Percentiles rank a stretch among this genome's conserved stretches.
phyloP scores from a whole-genome alignment of 225 moss, liverwort and hornwort genomes.

The Bryoerythrophyllum caledonicum region DNA sequence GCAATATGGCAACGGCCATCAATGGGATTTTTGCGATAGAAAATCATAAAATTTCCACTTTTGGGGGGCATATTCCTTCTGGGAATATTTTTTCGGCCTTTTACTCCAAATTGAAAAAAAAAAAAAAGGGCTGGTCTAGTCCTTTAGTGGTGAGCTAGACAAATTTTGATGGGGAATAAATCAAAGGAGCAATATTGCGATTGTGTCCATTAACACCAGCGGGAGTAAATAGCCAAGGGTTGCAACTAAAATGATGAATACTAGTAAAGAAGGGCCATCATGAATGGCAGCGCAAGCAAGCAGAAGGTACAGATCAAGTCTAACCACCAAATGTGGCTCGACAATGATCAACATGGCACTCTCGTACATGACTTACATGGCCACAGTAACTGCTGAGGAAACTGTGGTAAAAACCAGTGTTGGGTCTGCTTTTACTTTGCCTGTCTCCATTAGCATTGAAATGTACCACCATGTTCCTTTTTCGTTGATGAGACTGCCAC shows the following conservation, averaged over 20 bases:
- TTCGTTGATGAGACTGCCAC: not conserved
- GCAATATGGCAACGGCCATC: no score
- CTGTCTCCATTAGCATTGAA: not conserved
- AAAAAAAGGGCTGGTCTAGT: no score
- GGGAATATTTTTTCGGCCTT: no score
- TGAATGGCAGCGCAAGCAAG: constrained; percentile 22
- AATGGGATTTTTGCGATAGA: no score
- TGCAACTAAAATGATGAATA: constrained; percentile 10
- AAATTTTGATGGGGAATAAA: not conserved
- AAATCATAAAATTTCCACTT: no score
- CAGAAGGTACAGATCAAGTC: constrained; percentile 19
- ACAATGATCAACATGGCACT: constrained; percentile 30
- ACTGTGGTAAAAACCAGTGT: not conserved
- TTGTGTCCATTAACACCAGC: not conserved
- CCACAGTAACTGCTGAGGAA: not conserved
- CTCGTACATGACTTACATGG: not conserved
- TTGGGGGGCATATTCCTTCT: no score
- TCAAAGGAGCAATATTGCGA: not conserved
- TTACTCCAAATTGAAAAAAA: no score
- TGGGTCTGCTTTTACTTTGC: not conserved
- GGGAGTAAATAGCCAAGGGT: not conserved
- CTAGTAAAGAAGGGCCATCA: constrained; percentile 25
- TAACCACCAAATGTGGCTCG: constrained; percentile 15
- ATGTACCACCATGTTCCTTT: constrained; percentile 2
- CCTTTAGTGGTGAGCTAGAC: no score